Base-by-base conservation (phyloP, 163 green algal species). In the Chlamydomonas reinhardtii region DNA sequence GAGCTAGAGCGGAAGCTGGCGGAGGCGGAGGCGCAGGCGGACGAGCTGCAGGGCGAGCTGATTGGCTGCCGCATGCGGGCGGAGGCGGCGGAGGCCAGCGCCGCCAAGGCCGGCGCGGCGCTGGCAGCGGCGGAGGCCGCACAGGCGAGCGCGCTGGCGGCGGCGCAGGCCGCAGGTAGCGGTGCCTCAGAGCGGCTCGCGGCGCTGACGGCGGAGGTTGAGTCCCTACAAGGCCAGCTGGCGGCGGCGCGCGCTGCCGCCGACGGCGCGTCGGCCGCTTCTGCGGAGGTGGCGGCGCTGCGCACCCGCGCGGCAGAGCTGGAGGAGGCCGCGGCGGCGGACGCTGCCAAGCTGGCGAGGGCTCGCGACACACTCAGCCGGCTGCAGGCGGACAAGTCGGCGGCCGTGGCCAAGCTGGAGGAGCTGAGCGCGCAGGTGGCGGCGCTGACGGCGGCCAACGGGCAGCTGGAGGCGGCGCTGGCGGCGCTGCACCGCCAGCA, bases 41-140 rank as follows among this genome's bases (percentile, higher is more conserved):
- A 86, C 35, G 80, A 79, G 20, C 69, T 86, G 70, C 80, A 86
- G 59, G 80, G 80, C 22, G 80, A 86, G 80, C 69, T 90, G 25
- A 84, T 90, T 14, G 85, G 85, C 54, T 74, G 62, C 59, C 72
- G 78, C 34, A 84, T 90, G 77, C 77, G 85, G 0, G 78, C 83
- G 0, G 78, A 86, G 24, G 69, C 80, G 14, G 80, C 80, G 6
- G 80, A 86, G 69, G 69, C 80, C 3, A 19, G 14, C 48, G 48
- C 48, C 11, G 14, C 48, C 48, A 56, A 56, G 48, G 48, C 48
- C 48, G 48, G 12, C 48, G 48, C 48, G 48, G 48, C 48, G 12
- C 48, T 56, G 48, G 80, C 56, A 5, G 54, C 25, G 1, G 56
- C 70, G 2, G 19, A 71, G 24, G 80, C 80, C 4, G 52, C 71